Evolutionary conservation across 1,139 yeast genomes (phyloP), one percentile per base, ranked within the genome.

Genomic region (Pichia sp.): DNA sequence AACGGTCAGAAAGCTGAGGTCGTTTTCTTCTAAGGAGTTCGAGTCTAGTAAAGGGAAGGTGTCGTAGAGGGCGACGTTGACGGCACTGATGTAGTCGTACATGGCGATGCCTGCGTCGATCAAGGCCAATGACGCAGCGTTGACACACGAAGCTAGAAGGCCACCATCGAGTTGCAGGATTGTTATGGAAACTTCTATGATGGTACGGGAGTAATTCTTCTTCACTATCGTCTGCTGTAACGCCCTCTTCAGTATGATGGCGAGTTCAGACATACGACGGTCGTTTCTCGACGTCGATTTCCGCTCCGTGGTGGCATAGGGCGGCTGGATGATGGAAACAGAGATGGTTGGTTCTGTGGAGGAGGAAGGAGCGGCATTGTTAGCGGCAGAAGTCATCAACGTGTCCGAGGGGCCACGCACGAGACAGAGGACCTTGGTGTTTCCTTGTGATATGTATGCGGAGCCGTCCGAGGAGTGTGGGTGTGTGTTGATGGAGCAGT

Each of bases 81-180:
- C 78, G 3, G 96, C 83, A 49, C 90, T 79, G 13, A 93, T 86
- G 65, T 88, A 91, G 66, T 93, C 98, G 64, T 86, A 86, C 88
- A 93, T 85, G 18, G 97, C 87, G 44, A 93, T 84, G 45, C 99
- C 99, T 1, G 98, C 97, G 70, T 95, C 98, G 45, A 93, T 82
- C 48, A 93, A 74, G 0, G 96, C 98, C 60, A 93, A 72, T 0
- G 96, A 88, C 48, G 87, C 80, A n/a, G 97, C 89, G 66, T 95
- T 93, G 47, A 89, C 76, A 62, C 95, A 80, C 1, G 87, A 78
- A 0, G 96, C 81, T 59, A 93, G 70, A 47, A 91, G 67, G 0
- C 96, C 96, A 36, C 99, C 99, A 65, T 95, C 99, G 62, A 89
- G 89, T 9, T 93, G 84, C 54, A 93, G 73, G 0, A 93, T 90